These are phyloP conservation scores for Zasmidium citrigriseum DNA, from an alignment of 2,329 filamentous ascomycete species.

Conservation along the genomic window DNA sequence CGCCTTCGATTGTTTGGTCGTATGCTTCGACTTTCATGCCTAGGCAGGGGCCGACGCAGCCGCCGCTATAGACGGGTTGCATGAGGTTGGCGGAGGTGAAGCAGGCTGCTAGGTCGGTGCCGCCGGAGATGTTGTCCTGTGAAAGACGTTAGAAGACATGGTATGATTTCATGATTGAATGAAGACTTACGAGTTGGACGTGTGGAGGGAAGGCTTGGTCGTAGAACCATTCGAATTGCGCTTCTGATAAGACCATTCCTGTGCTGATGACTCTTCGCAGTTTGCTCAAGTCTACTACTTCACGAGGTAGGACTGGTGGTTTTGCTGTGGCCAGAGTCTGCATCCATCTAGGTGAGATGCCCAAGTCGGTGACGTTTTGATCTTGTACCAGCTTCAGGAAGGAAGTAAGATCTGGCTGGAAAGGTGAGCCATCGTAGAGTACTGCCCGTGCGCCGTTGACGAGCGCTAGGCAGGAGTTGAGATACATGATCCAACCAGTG, in stretches of 20 bases:
- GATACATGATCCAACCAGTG: conserved; percentile 89
- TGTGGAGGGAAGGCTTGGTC: conserved; percentile 67
- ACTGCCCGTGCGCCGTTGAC: conserved; percentile 62
- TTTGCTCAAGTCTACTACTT: conserved; percentile 62
- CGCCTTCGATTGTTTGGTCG: conserved; percentile 53
- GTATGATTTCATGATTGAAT: too few species aligned
- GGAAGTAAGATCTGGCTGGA: conserved; percentile 66
- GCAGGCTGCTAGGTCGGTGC: conserved; percentile 73
- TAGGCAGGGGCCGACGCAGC: conserved; percentile 55
- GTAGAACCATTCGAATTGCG: conserved; percentile 79
- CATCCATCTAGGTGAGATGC: conserved; percentile 75
- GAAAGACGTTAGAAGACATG: background rate
- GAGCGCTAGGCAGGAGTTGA: conserved; percentile 61
- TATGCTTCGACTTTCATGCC: conserved; percentile 61
- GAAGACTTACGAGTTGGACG: conserved; percentile 56
- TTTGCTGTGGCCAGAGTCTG: conserved; percentile 68
- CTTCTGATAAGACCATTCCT: conserved; percentile 78
- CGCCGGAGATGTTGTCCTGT: conserved; percentile 69
- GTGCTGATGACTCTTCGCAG: conserved; percentile 68
- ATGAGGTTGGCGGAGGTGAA: conserved; percentile 67
- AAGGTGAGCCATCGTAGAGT: conserved; percentile 83
- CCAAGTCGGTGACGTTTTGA: conserved; percentile 70
- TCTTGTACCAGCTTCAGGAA: conserved; percentile 65
- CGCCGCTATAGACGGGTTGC: conserved; percentile 63
- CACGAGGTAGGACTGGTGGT: conserved; percentile 57